phyloP scores from a whole-genome alignment of 2,329 filamentous ascomycete genomes.

The Periconia macrospinosa region DNA sequence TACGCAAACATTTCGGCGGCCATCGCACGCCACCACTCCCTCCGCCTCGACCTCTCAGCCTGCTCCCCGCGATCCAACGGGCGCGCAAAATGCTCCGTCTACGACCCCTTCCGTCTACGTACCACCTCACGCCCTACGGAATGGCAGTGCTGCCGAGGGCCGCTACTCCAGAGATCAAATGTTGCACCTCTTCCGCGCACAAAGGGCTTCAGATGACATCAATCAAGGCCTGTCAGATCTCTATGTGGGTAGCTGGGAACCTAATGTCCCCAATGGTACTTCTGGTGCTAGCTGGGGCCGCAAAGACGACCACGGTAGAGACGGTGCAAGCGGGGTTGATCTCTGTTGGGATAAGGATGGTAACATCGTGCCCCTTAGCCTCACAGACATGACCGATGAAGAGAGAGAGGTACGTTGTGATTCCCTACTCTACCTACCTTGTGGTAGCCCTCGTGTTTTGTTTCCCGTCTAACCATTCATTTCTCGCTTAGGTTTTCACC shows the following conservation, averaged over 20 bases:
- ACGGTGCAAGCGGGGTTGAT: constrained; percentile 77
- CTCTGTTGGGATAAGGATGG: constrained; percentile 86
- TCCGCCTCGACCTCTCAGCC: constrained; percentile 44
- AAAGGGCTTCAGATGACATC: constrained; percentile 56
- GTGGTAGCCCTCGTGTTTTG: background rate
- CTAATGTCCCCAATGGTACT: constrained; percentile 67
- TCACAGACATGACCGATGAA: constrained; percentile 71
- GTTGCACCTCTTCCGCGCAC: constrained; percentile 69
- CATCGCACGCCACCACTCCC: constrained; percentile 60
- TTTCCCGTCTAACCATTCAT: constrained; percentile 13
- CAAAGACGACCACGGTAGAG: constrained; percentile 68
- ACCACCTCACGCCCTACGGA: constrained; percentile 64
- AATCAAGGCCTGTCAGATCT: constrained; percentile 66
- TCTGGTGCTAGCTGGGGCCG: constrained; percentile 71
- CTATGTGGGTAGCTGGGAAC: constrained; percentile 78
- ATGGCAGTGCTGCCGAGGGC: constrained; percentile 57
- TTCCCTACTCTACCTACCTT: constrained; percentile 3
- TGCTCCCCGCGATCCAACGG: constrained; percentile 31
- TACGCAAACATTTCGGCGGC: constrained; percentile 67
- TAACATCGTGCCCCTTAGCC: constrained; percentile 68
- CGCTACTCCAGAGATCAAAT: constrained; percentile 81
- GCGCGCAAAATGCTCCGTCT: constrained; percentile 32
- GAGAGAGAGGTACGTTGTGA: constrained; percentile 61
- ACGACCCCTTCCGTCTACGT: constrained; percentile 58
- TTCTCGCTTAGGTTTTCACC: constrained; percentile 67